phyloP scores from a whole-genome alignment of 257 asterid species.

The Solanum boliviense region DNA sequence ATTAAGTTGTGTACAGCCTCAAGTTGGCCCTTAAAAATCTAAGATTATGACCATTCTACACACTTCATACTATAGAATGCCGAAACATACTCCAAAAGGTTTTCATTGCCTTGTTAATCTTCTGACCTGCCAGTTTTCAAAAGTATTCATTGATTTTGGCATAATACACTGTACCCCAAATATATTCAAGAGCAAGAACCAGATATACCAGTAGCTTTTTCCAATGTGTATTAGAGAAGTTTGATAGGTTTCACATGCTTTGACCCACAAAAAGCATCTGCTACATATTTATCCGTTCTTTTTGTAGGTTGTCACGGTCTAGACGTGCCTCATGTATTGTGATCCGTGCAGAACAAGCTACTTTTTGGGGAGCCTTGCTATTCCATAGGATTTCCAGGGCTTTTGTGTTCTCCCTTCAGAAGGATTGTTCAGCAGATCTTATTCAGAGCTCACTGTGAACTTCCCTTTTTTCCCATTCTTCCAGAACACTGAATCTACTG shows the following conservation, averaged over 20 bases:
- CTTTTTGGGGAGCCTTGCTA: neutral
- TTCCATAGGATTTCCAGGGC: neutral
- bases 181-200: neutral
- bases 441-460: neutral
- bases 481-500: neutral
- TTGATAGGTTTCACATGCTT: neutral
- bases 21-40: neutral
- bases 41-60: neutral
- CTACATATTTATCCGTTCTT: neutral
- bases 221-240: neutral
- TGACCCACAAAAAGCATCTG: neutral
- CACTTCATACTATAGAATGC: neutral
- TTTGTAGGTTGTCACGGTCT: neutral
- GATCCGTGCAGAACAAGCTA: neutral
- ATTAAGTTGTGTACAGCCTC: neutral
- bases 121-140: neutral
- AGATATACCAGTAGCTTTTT: neutral
- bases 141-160: neutral
- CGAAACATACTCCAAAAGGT: neutral
- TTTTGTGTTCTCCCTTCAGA: neutral
- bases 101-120: neutral
- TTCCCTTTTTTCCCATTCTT: neutral
- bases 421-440: neutral
- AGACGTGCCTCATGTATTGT: neutral
- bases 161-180: neutral